phyloP scores from a whole-genome alignment of 2,329 filamentous ascomycete genomes.

The Alternaria sp. region DNA sequence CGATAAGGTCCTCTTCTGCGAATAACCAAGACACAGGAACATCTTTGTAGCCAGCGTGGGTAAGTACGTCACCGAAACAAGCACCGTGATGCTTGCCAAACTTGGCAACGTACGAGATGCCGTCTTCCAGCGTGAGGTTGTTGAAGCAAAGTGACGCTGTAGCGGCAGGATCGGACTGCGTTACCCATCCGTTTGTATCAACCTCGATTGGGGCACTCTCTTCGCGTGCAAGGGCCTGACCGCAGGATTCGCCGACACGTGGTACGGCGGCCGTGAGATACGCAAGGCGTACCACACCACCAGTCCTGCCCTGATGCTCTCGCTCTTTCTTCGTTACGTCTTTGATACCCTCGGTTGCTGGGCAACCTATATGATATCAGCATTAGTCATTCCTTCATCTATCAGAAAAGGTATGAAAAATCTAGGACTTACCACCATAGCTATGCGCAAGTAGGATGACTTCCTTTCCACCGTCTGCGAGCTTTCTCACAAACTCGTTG shows the following conservation, averaged over 20 bases:
- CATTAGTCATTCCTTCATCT: background rate
- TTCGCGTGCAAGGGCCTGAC: constrained; percentile 1
- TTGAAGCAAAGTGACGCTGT: constrained; percentile 22
- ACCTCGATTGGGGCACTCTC: background rate
- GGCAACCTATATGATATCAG: constrained; percentile 12
- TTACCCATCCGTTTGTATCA: constrained; percentile 27
- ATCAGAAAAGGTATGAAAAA: background rate
- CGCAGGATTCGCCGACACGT: constrained; percentile 13
- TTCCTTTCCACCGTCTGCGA: constrained; percentile 44
- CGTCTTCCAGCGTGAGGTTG: constrained; percentile 20
- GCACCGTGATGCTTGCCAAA: constrained; percentile 42
- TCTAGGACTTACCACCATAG: constrained; percentile 39
- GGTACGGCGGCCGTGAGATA: constrained; percentile 31
- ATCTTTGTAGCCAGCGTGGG: constrained; percentile 51
- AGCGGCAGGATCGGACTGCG: constrained; percentile 5
- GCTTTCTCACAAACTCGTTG: constrained; percentile 19
- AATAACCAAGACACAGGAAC: constrained; percentile 52
- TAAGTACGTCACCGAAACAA: constrained; percentile 45
- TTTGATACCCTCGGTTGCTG: constrained; percentile 36
- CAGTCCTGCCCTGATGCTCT: constrained; percentile 33
- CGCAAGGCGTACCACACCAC: constrained; percentile 35
- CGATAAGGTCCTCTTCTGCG: constrained; percentile 44
- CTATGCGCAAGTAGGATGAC: constrained; percentile 48
- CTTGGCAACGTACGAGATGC: constrained; percentile 13
- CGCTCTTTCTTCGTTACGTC: constrained; percentile 36